Percentiles rank a stretch among this genome's conserved stretches.
Evolutionary conservation across 306 rosid genomes (phyloP).

Genomic region (Medicago arabica): DNA sequence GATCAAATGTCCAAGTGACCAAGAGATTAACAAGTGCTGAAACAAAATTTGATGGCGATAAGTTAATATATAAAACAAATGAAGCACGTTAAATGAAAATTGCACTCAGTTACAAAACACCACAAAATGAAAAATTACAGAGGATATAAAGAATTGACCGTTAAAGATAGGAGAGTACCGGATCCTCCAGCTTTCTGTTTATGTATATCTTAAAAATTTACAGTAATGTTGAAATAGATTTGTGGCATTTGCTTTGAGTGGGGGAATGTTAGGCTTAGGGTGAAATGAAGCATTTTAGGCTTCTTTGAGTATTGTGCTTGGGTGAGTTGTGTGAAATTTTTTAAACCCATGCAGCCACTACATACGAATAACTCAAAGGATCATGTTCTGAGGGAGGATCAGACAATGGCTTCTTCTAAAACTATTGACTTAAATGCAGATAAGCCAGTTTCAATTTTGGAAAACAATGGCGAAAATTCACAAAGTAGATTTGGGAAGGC

Average conservation of each 20-base stretch:
- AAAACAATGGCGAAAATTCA: not conserved
- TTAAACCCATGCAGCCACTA: not conserved
- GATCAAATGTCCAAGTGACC: not conserved
- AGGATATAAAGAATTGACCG: not conserved
- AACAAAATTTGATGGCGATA: not conserved
- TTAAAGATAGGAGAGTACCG: not conserved
- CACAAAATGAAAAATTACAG: not conserved
- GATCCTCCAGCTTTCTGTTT: not conserved
- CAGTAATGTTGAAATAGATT: not conserved
- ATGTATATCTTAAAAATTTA: not conserved
- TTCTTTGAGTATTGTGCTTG: no score
- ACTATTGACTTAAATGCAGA: not conserved
- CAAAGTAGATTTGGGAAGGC: not conserved
- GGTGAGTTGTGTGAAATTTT: no score
- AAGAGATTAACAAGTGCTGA: not conserved
- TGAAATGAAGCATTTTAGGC: not conserved
- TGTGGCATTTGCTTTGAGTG: not conserved
- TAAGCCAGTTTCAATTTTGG: not conserved
- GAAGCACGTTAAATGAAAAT: not conserved
- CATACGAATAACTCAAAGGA: not conserved
- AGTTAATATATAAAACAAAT: not conserved
- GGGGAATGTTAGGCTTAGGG: not conserved
- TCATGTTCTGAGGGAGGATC: not conserved
- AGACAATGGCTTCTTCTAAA: constrained; percentile 4
- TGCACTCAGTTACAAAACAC: not conserved